Evolutionary conservation across 1,139 yeast species (phyloP).

Genomic region (Nakaseomyces uthaithaninus): DNA sequence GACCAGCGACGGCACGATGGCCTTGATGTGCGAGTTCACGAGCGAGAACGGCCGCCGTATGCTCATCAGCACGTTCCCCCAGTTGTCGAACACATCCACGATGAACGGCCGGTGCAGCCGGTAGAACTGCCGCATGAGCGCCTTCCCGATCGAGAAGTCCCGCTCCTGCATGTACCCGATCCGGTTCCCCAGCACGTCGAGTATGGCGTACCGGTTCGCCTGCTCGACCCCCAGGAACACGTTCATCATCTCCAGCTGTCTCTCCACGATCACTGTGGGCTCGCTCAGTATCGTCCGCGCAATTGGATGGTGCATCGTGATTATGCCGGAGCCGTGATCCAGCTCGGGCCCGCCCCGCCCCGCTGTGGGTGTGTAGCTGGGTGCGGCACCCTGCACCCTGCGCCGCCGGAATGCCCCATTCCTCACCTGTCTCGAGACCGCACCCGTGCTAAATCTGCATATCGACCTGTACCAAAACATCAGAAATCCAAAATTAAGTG

Average conservation of each 20-base stretch:
- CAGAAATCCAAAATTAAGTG: too few species aligned
- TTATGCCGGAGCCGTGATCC: constrained; percentile 8
- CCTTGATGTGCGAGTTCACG: constrained; percentile 80
- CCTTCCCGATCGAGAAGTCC: constrained; percentile 61
- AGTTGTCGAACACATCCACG: constrained; percentile 67
- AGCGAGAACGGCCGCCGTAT: constrained; percentile 75
- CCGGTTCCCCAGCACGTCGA: constrained; percentile 65
- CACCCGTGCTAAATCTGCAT: not conserved
- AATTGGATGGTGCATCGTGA: constrained; percentile 19
- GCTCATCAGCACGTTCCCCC: constrained; percentile 62
- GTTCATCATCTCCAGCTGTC: constrained; percentile 83
- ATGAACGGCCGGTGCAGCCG: constrained; percentile 80
- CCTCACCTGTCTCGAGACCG: not conserved
- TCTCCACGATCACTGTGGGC: constrained; percentile 79
- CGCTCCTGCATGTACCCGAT: constrained; percentile 78
- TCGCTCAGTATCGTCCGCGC: constrained; percentile 45
- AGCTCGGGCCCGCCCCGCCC: not conserved
- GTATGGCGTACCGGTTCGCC: constrained; percentile 67
- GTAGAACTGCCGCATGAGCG: constrained; percentile 71
- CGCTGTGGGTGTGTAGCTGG: not conserved
- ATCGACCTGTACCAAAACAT: not conserved
- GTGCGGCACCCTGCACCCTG: not conserved
- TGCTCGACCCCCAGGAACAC: constrained; percentile 84
- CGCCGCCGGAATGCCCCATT: constrained; percentile 4
- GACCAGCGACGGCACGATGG: constrained; percentile 44